Percentiles rank a stretch among this genome's conserved stretches.
phyloP scores from a whole-genome alignment of 192 early-diverging fungal species.

The Hyaloraphidium curvatum region DNA sequence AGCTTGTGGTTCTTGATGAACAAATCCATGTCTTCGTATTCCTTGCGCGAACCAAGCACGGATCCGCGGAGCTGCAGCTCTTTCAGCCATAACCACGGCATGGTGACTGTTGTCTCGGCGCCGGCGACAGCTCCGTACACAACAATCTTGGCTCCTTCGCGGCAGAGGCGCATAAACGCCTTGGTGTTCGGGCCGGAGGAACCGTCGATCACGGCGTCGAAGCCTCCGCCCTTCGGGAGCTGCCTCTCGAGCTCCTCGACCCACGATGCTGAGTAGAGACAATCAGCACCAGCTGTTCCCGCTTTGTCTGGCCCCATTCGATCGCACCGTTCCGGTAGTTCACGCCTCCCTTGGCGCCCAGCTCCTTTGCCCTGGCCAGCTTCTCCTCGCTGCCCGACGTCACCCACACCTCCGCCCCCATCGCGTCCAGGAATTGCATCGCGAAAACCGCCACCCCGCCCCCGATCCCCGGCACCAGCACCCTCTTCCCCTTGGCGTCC shows the following conservation, averaged over 20 bases:
- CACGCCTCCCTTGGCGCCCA: constrained; percentile 48
- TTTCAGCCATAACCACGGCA: not conserved
- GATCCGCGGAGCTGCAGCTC: not conserved
- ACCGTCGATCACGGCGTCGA: not conserved
- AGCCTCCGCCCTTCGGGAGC: not conserved
- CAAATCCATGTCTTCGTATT: not conserved
- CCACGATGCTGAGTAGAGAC: not conserved
- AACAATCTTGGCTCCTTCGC: not conserved
- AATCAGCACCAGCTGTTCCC: not conserved
- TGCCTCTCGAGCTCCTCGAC: not conserved
- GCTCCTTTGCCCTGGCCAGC: constrained; percentile 26
- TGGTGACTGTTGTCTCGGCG: not conserved
- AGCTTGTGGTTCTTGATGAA: not conserved
- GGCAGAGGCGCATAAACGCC: not conserved
- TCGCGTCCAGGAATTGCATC: constrained; percentile 40
- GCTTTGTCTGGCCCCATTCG: not conserved
- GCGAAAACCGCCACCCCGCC: constrained; percentile 53
- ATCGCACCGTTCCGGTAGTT: constrained; percentile 38
- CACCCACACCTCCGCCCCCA: constrained; percentile 48
- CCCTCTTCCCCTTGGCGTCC: constrained; percentile 10
- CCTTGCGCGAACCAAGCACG: not conserved
- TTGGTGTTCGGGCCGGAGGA: not conserved
- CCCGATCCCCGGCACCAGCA: constrained; percentile 26
- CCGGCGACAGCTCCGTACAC: not conserved
- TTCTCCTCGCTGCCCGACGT: constrained; percentile 39